These are phyloP conservation scores for Pleurotus tuber-regium DNA, from an alignment of 768 basidiomycete species.

Conservation along the genomic window DNA sequence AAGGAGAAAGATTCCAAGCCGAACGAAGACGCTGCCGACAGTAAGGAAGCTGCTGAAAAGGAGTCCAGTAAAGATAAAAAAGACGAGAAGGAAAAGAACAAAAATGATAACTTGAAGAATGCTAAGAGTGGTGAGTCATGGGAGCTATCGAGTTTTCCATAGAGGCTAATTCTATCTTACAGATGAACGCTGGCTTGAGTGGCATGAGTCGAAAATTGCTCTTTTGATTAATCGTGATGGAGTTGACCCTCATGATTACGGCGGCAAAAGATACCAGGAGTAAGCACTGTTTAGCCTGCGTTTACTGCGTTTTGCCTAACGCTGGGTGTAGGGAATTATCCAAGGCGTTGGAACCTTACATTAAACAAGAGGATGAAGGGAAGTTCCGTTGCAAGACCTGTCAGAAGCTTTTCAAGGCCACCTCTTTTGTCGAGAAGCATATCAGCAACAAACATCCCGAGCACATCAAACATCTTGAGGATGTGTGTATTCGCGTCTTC, in stretches of 20 bases:
- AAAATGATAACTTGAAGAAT: slow-evolving; percentile 27
- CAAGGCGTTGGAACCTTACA: slow-evolving; percentile 71
- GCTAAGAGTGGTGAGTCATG: slow-evolving; percentile 62
- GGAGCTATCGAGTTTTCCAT: too few species aligned
- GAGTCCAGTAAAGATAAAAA: slow-evolving; percentile 34
- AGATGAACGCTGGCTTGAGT: slow-evolving; percentile 91
- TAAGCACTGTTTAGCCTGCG: not conserved
- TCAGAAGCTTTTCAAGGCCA: slow-evolving; percentile 96
- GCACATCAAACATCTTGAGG: slow-evolving; percentile 77
- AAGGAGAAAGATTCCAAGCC: slow-evolving; percentile 48
- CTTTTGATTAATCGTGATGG: slow-evolving; percentile 74
- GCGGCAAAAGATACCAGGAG: slow-evolving; percentile 68
- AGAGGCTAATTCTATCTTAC: slow-evolving; percentile 15
- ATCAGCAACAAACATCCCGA: slow-evolving; percentile 93
- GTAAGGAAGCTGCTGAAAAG: slow-evolving; percentile 38
- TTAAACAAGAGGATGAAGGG: slow-evolving; percentile 96
- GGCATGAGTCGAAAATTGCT: slow-evolving; percentile 83
- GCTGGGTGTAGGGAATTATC: slow-evolving; percentile 64
- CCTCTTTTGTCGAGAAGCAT: slow-evolving; percentile 97
- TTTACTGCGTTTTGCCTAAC: slow-evolving; percentile 7
- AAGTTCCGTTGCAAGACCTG: slow-evolving; percentile 97
- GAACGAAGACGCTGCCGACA: slow-evolving; percentile 34
- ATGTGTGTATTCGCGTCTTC: slow-evolving; percentile 46
- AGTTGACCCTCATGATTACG: slow-evolving; percentile 85
- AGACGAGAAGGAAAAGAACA: slow-evolving; percentile 37